Evolutionary conservation across 1,284 basidiomycete species (phyloP).

Genomic region (Leccinum pachyderme): DNA sequence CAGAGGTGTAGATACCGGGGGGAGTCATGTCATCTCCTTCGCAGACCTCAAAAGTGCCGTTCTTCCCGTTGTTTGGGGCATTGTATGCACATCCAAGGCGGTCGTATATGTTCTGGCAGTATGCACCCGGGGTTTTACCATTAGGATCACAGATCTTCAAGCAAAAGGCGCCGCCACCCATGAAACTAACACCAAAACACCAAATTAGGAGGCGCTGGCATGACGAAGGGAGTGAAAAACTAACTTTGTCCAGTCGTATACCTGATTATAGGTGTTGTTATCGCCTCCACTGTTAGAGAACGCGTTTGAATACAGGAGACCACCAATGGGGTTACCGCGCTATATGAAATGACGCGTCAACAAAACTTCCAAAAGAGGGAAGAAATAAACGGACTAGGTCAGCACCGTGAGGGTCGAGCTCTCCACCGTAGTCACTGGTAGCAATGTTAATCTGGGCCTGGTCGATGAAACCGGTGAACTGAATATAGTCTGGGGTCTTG

Average conservation of each 20-base stretch:
- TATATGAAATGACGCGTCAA: conserved; percentile 36
- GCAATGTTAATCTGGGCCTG: conserved; percentile 57
- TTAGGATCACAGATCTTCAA: conserved; percentile 61
- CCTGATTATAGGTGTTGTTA: conserved; percentile 44
- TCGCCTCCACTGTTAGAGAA: conserved; percentile 40
- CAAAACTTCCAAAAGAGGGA: conserved; percentile 24
- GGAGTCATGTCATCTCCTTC: conserved; percentile 51
- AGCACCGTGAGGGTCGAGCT: conserved; percentile 54
- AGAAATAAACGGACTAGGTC: conserved; percentile 34
- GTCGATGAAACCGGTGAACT: conserved; percentile 60
- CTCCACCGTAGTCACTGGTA: conserved; percentile 50
- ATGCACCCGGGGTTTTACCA: conserved; percentile 45
- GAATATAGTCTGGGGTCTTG: conserved; percentile 47
- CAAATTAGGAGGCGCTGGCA: not conserved
- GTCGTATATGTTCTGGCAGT: conserved; percentile 65
- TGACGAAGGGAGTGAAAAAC: not conserved
- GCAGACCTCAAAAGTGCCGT: conserved; percentile 59
- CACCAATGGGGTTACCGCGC: conserved; percentile 67
- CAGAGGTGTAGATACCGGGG: conserved; percentile 32
- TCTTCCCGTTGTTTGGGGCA: conserved; percentile 57
- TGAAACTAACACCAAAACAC: conserved; percentile 41
- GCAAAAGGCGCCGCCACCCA: conserved; percentile 57
- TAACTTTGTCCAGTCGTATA: conserved; percentile 60
- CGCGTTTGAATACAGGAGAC: conserved; percentile 60
- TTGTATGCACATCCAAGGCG: conserved; percentile 71